Evolutionary conservation across 2,329 filamentous ascomycete species (phyloP).

Genomic region (Grosmannia serpens): DNA sequence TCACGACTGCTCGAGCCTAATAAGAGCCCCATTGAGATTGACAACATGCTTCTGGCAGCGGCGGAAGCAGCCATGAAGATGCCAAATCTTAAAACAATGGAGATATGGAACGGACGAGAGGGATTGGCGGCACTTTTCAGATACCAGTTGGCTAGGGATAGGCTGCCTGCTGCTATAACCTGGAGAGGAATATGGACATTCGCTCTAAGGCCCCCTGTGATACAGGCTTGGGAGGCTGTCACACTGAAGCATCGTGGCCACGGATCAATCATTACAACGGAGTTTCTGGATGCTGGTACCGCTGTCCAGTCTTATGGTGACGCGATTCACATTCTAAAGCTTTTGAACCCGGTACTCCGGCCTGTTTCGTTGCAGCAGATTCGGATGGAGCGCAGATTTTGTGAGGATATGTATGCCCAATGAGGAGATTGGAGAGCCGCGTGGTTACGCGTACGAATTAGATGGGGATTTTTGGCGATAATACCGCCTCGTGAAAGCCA

Average conservation of each 20-base stretch:
- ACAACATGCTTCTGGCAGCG: conserved; percentile 15
- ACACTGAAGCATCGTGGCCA: not conserved
- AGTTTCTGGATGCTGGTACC: not conserved
- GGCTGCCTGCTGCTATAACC: not conserved
- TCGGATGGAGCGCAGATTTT: not conserved
- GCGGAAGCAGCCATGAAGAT: conserved; percentile 18
- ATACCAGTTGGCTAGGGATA: not conserved
- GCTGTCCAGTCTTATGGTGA: not conserved
- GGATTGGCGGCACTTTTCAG: conserved; percentile 20
- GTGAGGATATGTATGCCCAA: no score
- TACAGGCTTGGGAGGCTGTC: not conserved
- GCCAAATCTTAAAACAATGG: conserved; percentile 21
- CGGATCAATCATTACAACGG: not conserved
- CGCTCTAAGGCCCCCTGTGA: not conserved
- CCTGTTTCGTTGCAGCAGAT: not conserved
- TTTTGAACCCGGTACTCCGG: not conserved
- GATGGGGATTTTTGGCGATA: no score
- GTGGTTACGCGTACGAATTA: no score
- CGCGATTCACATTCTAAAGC: not conserved
- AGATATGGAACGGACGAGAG: conserved; percentile 23
- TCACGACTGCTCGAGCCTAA: conserved; percentile 17
- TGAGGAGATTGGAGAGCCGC: no score
- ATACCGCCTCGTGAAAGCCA: no score
- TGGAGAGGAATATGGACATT: not conserved
- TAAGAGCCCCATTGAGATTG: conserved; percentile 12